Percentiles rank a stretch among this genome's conserved stretches.
Conservation (phyloP, 2,329 filamentous ascomycete genomes). For the Alternaria triticimaculans region DNA sequence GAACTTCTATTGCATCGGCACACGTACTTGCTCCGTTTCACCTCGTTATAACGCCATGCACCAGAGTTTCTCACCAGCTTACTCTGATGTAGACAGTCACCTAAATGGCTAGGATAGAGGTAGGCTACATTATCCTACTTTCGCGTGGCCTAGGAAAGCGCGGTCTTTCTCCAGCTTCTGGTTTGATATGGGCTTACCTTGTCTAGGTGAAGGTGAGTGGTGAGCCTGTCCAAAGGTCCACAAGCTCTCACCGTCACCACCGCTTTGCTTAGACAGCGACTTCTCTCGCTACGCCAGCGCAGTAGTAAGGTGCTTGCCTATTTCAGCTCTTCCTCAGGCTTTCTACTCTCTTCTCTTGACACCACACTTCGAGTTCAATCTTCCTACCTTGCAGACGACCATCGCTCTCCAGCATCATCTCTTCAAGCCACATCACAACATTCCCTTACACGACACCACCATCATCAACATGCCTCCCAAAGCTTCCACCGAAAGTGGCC, state of each 20-base stretch:
- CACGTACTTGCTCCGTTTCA: no score
- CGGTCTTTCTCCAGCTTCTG: not conserved
- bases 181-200: not conserved
- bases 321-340: not conserved
- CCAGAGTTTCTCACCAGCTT: not conserved
- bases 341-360: slow-evolving; percentile 3
- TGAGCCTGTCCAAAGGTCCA: not conserved
- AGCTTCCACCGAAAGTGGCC: not conserved
- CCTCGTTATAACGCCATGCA: not conserved
- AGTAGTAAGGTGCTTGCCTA: not conserved
- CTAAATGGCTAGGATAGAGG: not conserved
- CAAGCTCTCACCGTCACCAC: slow-evolving; percentile 11
- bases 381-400: not conserved
- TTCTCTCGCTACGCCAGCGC: slow-evolving; percentile 9
- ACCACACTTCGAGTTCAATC: slow-evolving; percentile 2
- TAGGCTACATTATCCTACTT: not conserved
- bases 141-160: not conserved
- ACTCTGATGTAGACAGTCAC: not conserved
- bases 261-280: slow-evolving; percentile 1
- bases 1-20: no score
- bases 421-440: not conserved
- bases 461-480: slow-evolving; percentile 24
- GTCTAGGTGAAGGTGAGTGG: slow-evolving; percentile 11
- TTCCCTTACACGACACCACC: no score
- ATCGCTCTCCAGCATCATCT: not conserved